Evolutionary conservation across 2,329 filamentous ascomycete species (phyloP), one percentile per base, ranked within the genome.

Genomic region (Xylariaceae sp.): DNA sequence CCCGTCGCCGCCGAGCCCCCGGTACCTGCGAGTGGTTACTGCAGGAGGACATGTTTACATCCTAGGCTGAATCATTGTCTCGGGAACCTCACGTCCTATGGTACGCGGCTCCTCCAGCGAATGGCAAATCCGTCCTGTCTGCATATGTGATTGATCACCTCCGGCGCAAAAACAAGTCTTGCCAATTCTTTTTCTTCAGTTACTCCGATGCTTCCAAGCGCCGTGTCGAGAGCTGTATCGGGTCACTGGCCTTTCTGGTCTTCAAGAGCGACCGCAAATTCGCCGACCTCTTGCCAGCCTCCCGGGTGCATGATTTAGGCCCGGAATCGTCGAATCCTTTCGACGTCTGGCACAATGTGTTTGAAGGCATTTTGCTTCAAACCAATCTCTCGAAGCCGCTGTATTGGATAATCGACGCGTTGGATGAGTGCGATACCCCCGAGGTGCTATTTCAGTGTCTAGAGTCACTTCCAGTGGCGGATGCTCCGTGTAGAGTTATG

Each of bases 161-260:
- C 18, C 38, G 7, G 15, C n/a, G 5, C 3, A 9, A 13, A 18
- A 21, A 11, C 7, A 4, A 7, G 13, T 7, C 13, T 14, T 40
- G 38, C 18, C 24, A 32, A n/a, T 40, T 27, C 19, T 40, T 35
- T 28, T 40, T 40, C 24, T 40, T 40, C 14, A 40, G 28, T 19
- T 32, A 40, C 12, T 13, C 31, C 8, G 38, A 40, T 16, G 35
- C 9, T 14, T 31, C 32, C 3, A 40, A 27, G 27, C 12, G 9
- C 4, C 11, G 32, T 23, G 21, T 40, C 15, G 27, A 5, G 2
- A 4, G 14, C n/a, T 40, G 38, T 21, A 31, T 40, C 32, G 31
- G 38, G 13, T 35, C 32, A 5, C 13, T 40, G 12, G 38, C 38
- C 12, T 35, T 40, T 27, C 32, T 35, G 32, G 31, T 40, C 31